Base-by-base conservation (phyloP, 768 basidiomycete genomes). In the Chiua virens region DNA sequence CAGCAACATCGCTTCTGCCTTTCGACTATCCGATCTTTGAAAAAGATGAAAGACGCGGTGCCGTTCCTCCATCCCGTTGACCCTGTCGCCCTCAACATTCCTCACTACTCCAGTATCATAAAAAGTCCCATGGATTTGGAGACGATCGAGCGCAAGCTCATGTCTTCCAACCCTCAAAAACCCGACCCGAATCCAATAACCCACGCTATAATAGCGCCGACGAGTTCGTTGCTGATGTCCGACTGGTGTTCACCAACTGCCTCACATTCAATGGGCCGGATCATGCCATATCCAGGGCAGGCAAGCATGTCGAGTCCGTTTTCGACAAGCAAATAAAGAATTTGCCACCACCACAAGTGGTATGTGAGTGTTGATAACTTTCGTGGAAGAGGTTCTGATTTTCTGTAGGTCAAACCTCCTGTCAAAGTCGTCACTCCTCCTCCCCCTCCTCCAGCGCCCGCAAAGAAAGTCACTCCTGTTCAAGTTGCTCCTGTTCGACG, bases 51-150 rank as follows among this genome's bases (percentile, higher is more conserved):
- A 67, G 92, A 96, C 47, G 83, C 92, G 0, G 63, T 67, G 2
- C 85, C 93, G 1, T 99, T 99, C 73, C 70, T 87, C 46, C 77
- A 76, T 44, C 94, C 97, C 18, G 97, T 99, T 50, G 97, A 99
- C 68, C 79, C 86, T 20, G 79, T 94, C 58, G 87, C 83, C 8
- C 75, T 92, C 59, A 83, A 82, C 54, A 83, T 92, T 54, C 96
- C 93, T 9, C 92, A 96, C 67, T 99, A 99, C 62, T 81, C 81
- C 32, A 78, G 78, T 40, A 83, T 98, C 65, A 82, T 99, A 71
- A 90, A 86, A 64, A 81, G 79, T 23, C 97, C 97, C 0, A 98
- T 98, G 92, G 97, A 98, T 67, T 79, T 99, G 41, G 79, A 84
- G 4, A 97, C 96, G 39, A 82, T 98, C 52, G 96, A 98, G 71